Evolutionary conservation across 352 stramenopile species (phyloP), one percentile per base, ranked within the genome.

Genomic region (Phytopythium cucurbitacearum): DNA sequence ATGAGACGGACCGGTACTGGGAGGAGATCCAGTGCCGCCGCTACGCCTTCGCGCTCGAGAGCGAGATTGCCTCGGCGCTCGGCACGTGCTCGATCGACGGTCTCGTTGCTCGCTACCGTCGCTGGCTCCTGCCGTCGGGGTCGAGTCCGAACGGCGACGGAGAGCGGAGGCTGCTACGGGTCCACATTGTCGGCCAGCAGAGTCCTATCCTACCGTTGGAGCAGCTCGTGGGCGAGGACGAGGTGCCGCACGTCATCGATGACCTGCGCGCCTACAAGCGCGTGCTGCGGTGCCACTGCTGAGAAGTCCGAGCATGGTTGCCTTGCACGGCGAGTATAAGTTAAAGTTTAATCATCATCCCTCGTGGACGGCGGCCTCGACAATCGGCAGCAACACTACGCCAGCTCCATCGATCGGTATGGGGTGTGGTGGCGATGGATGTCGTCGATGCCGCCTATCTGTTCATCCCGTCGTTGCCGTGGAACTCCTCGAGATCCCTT

Each of bases 131-230:
- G 32, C 48, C 48, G 12, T 39, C 44, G 15, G 5, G 9, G 5
- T 48, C 1, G 41, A 41, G 2, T 9, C 33, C 50, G 1, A 40
- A 67, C 4, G 34, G 9, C 7, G 28, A 59, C 15, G 51, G 53
- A 15, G 56, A 67, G 4, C 59, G 68, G 15, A 53, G 37, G 35
- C 21, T 53, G 56, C 64, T 93, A 9, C 74, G 80, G 10, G 76
- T 93, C 32, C 83, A 93, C 53, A 64, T 93, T 28, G 74, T 93
- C 12, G 83, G 83, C 32, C 73, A 80, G 59, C 73, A 61, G 50
- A 87, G 76, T 52, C 65, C 72, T 8, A 65, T 77, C 8, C 64
- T 87, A n/a, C 80, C 78, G 9, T 48, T 93, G 7, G 82, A 93
- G 48, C 56, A 75, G 32, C 59, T 91, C 9, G 60, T 89, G 4